Evolutionary conservation across 495 filamentous ascomycete genomes (phyloP), one percentile per base, ranked within the genome.

Genomic region (Aspergillus asperescens): DNA sequence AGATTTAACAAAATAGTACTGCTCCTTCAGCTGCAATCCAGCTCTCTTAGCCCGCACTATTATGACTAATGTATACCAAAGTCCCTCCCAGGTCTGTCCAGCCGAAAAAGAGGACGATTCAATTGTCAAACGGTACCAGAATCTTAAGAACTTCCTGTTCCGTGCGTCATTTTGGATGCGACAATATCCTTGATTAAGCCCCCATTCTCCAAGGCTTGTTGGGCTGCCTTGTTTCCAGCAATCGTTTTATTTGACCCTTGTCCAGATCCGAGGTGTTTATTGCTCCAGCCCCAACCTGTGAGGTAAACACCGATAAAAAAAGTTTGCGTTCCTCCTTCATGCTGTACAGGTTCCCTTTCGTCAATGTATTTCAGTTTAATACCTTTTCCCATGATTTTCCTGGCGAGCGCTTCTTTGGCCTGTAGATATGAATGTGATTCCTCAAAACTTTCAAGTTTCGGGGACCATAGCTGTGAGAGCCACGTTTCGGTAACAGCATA

Each of bases 271-370:
- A 95, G 64, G 61, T 77, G 71, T 59, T 77, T 69, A 32, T 80
- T 74, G 16, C 71, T 69, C 72, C 84, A 86, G 13, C 88, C 87
- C 76, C 83, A 88, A 1, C 89, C 89, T 6, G 79, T 79, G 16
- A 90, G 68, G 64, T 83, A 89, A 1, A 84, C 80, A 0, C 80
- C 87, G n/a, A 93, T 76, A 58, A 78, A 88, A 48, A 83, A 82
- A 5, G 71, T 76, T 16, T 85, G 70, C 16, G 77, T 79, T 0
- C 80, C 78, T 15, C 80, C 74, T 50, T 71, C 79, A 48, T 82
- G 77, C 45, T 78, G 76, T 22, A 74, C 54, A 19, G 78, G 73
- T 7, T 71, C 69, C 10, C 57, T 58, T 42, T 84, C 72, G 25
- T 86, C 80, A 35, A 72, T 61, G 60, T 93, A 94, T 38, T 81